Base-by-base conservation (phyloP, 768 basidiomycete genomes). In the Russula sp. region DNA sequence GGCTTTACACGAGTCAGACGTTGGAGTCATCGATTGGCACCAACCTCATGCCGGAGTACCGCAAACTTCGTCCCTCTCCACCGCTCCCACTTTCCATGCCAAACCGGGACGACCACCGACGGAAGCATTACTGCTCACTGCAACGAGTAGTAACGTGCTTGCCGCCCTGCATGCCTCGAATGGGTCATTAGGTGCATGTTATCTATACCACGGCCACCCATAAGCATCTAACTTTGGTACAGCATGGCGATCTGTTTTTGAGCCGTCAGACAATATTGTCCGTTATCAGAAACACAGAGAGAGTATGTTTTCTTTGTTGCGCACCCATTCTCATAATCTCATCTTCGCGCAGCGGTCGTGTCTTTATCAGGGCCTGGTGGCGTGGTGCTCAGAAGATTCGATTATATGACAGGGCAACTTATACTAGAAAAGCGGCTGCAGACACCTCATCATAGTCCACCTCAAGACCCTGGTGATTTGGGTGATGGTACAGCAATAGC, bases 21-120 rank as follows among this genome's bases (percentile, higher is more conserved):
- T 84, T 60, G 90, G 91, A 50, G 76, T 89, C 50, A 81, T 94
- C 51, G 94, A 96, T 78, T 98, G 94, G 94, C 83, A 97, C 75
- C 89, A 85, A 69, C 75, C 80, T 16, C 81, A 89, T 32, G 77
- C 92, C 61, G 94, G 94, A 18, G 81, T 88, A 5, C 90, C 92
- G 0, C 78, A 87, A 4, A 74, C 80, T 38, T 76, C 79, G 10
- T 79, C 84, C 2, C 72, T 69, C 0, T 71, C 79, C 20, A 83
- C 82, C 1, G 78, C 87, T 7, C 92, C 93, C 0, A 73, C 79
- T 10, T 86, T 93, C 68, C 82, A 84, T 67, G 69, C 75, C 40
- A 72, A 71, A 32, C 72, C 62, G 13, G 68, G 64, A 14, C 62
- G 67, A 57, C 68, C 70, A 40, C 69, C 69, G 32, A 75, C 74